Conservation (phyloP, 1,139 yeast genomes). For the Candida tunisiensis region DNA sequence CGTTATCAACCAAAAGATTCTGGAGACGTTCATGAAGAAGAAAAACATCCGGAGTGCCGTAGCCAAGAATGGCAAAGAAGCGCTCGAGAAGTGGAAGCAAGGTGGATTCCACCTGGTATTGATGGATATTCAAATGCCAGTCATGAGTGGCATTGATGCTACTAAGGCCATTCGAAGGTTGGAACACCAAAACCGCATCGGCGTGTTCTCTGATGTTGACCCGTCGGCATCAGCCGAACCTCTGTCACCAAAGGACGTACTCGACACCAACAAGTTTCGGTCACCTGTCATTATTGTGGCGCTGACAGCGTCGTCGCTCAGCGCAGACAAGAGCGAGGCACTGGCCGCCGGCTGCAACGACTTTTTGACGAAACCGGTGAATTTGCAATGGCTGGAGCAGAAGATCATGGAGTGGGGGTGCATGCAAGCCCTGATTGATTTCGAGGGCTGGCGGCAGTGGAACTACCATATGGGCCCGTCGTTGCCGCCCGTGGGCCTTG, state of each 20-base stretch:
- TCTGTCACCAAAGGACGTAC: constrained; percentile 24
- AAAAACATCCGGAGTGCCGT: constrained; percentile 74
- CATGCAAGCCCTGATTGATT: constrained; percentile 95
- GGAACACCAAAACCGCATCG: constrained; percentile 68
- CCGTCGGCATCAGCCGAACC: constrained; percentile 4
- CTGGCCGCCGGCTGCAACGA: constrained; percentile 95
- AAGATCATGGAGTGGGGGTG: constrained; percentile 88
- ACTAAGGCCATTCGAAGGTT: constrained; percentile 75
- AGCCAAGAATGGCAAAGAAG: constrained; percentile 86
- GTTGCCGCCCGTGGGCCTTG: too few relatives aligned
- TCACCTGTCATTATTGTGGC: constrained; percentile 96
- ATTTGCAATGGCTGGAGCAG: constrained; percentile 82
- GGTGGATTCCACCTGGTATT: constrained; percentile 87
- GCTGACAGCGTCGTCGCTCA: constrained; percentile 76
- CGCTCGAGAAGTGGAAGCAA: constrained; percentile 77
- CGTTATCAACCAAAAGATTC: constrained; percentile 81
- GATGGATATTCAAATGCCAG: constrained; percentile 93
- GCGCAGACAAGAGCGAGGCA: constrained; percentile 82
- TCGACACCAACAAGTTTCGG: constrained; percentile 47
- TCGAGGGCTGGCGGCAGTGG: constrained; percentile 95
- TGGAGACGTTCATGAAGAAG: constrained; percentile 79
- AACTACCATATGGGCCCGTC: too few relatives aligned
- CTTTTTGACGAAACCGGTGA: constrained; percentile 92
- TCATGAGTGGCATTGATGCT: constrained; percentile 84
- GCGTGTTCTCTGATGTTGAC: constrained; percentile 40